Conservation (phyloP, 2,329 filamentous ascomycete genomes). For the Ceratocystiopsis brevicomis region DNA sequence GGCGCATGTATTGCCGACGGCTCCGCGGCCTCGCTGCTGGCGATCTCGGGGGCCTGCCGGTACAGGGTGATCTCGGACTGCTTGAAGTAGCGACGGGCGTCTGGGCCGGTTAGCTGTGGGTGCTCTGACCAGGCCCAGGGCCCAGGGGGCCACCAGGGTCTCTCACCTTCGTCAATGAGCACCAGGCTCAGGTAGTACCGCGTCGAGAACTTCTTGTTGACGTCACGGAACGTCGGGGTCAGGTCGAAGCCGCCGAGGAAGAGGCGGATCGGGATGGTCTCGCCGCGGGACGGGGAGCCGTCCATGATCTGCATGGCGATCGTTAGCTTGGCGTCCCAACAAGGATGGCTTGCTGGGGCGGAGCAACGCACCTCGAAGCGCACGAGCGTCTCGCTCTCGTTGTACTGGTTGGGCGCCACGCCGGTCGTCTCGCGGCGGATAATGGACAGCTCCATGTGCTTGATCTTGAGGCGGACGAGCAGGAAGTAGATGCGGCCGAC, state of each 20-base stretch:
- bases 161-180: constrained; percentile 72
- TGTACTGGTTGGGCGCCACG: constrained; percentile 94
- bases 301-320: constrained; percentile 99
- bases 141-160: too few relatives aligned
- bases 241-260: constrained; percentile 96
- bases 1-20: constrained; percentile 16
- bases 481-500: constrained; percentile 97
- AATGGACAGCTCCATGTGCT: constrained; percentile 98
- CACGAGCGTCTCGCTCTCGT: constrained; percentile 95
- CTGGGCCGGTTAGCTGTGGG: constrained; percentile 26
- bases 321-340: too few relatives aligned
- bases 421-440: constrained; percentile 94
- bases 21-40: constrained; percentile 18
- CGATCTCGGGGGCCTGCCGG: constrained; percentile 52
- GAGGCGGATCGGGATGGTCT: constrained; percentile 86
- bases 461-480: constrained; percentile 92
- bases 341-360: too few relatives aligned
- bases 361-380: constrained; percentile 57
- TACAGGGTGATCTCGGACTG: constrained; percentile 97
- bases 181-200: constrained; percentile 94
- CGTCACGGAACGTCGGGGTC: constrained; percentile 94
- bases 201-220: constrained; percentile 99
- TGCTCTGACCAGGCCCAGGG: background rate
- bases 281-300: constrained; percentile 86
- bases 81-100: constrained; percentile 95